Evolutionary conservation across 352 stramenopile species (phyloP).

Genomic region (Globisporangium emineosum): DNA sequence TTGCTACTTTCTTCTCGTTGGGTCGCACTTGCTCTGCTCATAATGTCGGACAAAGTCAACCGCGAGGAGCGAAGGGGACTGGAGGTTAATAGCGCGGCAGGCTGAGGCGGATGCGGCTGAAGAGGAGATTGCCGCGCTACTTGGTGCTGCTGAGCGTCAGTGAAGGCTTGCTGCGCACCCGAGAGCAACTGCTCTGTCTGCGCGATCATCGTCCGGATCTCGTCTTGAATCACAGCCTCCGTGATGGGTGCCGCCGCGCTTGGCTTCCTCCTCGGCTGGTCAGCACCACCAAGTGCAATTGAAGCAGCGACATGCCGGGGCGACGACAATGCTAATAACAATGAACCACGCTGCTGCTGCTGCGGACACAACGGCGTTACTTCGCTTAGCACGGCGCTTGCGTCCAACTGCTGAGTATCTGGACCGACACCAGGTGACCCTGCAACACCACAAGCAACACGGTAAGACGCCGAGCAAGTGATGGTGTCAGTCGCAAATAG

Average conservation of each 20-base stretch:
- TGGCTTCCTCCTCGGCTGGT: constrained; percentile 3
- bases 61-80: constrained; percentile 7
- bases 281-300: neutral
- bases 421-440: neutral
- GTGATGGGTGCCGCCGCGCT: neutral
- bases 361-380: neutral
- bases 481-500: neutral
- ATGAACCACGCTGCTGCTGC: too few relatives aligned
- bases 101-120: neutral
- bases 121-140: neutral
- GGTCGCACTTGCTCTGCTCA: neutral
- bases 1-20: neutral
- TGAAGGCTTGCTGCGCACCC: neutral
- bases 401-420: neutral
- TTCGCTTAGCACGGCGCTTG: neutral
- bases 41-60: neutral
- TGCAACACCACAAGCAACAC: neutral
- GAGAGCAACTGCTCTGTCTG: constrained; percentile 19
- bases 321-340: neutral
- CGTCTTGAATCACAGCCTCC: constrained; percentile 6
- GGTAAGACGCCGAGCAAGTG: neutral
- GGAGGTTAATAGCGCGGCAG: neutral
- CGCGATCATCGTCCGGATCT: constrained; percentile 18
- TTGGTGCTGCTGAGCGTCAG: constrained; percentile 2
- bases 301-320: too few relatives aligned